Base-by-base conservation (phyloP, 2,329 filamentous ascomycete genomes). In the Ceratocystiopsis brevicomis region DNA sequence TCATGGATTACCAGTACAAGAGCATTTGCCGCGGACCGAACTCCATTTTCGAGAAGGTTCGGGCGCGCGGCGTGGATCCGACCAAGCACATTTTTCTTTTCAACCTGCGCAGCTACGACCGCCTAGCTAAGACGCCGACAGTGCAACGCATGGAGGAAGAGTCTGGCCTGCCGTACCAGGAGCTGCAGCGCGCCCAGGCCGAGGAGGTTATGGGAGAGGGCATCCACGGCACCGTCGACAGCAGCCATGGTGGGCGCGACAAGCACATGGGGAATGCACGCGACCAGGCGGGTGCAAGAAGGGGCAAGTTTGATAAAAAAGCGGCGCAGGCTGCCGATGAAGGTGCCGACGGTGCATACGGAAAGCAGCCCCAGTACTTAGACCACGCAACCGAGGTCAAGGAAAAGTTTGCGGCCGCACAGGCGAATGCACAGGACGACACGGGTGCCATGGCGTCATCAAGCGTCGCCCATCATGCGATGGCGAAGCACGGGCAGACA, bases 1-100 rank as follows among this genome's bases (percentile, higher is more conserved):
- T 96, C 54, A 96, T 98, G 85, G 87, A 96, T 57, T 96, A 94
- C 55, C 90, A 96, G 57, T 98, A 90, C 67, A 93, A 92, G 61
- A 93, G 85, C 0, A 93, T 98, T 50, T 84, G 81, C 54, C 79
- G 90, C 38, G 90, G 90, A 6, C 80, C 92, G 49, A 69, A 96
- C 56, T 94, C 85, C 5, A 96, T 98, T 42, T 90, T 81, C 52
- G 85, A 74, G 36, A 78, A 81, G 55, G 76, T 95, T 46, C 66
- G 68, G 45, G 61, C 60, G 38, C 73, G 81, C 48, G 86, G 82
- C 1, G 73, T 90, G 1, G 77, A 95, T 52, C 85, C 87, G 0
- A 71, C 54, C 0, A 54, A 95, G 47, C 73, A 96, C 59, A 77
- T 98, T 32, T 95, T 92, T 61, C 71, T 93, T 55, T 98, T 96